Evolutionary conservation across 768 basidiomycete species (phyloP), one percentile per base, ranked within the genome.

Genomic region (Lepiota venenata): DNA sequence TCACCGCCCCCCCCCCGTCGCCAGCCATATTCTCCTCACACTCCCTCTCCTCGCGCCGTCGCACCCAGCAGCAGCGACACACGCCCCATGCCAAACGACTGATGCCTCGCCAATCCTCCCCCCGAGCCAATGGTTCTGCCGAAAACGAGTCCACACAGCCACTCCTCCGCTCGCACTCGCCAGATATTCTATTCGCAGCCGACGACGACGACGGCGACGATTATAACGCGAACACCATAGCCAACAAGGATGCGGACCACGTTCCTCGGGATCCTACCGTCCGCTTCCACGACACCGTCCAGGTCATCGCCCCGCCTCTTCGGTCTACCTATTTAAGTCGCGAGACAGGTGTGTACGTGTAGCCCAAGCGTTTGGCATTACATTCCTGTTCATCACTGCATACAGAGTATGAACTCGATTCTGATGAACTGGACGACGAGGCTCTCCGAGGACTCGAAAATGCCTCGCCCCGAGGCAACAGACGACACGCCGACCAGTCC

Each of bases 331-430:
- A 76, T 25, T 72, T 84, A 50, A 92, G 91, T 65, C 84, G 92
- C 53, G 91, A 93, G 74, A 75, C 84, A 66, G 88, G 91, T 92
- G 66, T 67, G 87, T 82, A 64, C 59, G 66, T 69, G 66, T 55
- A 32, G 9, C 32, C 54, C 47, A n/a, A 12, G 41, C 44, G 41
- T 25, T 35, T 11, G 32, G 48, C 41, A 7, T 12, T n/a, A 43
- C 32, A 12, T 14, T 39, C 15, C 27, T n/a, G 35, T 14, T 50
- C 10, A 52, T 48, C 29, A 50, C 44, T 36, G 45, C 2, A 41
- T 46, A 4, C 61, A 94, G 92, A 90, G 64, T 96, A 77, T 67
- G 93, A 95, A 11, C 79, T 90, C 16, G 93, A 95, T 63, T 75
- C 82, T 0, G 92, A 94, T 66, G 91, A 91, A 18, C 69, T 93